These are phyloP conservation scores for Kuraishia capsulata DNA, from an alignment of 805 yeast species.

Conservation along the genomic window DNA sequence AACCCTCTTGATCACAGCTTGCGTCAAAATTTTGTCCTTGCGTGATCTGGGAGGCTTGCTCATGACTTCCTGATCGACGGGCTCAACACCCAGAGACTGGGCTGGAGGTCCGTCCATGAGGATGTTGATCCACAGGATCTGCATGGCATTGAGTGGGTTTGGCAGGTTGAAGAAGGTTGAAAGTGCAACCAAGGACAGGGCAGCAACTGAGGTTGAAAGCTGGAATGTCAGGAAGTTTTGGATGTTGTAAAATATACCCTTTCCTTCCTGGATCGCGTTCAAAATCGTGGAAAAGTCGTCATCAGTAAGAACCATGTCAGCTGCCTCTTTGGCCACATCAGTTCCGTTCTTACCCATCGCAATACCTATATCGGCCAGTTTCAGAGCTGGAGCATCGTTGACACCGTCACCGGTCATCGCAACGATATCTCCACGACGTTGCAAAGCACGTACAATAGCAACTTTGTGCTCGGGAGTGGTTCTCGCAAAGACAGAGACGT, in stretches of 20 bases:
- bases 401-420: slow-evolving; percentile 99
- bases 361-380: slow-evolving; percentile 95
- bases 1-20: slow-evolving; percentile 59
- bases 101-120: slow-evolving; percentile 99
- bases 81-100: slow-evolving; percentile 94
- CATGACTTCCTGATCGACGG: slow-evolving; percentile 95
- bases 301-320: slow-evolving; percentile 94
- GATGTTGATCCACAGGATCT: slow-evolving; percentile 94
- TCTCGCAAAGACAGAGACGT: slow-evolving; percentile 87
- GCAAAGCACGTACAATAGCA: slow-evolving; percentile 81
- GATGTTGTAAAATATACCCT: slow-evolving; percentile 92
- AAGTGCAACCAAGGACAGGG: slow-evolving; percentile 79
- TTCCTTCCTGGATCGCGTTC: slow-evolving; percentile 93
- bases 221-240: slow-evolving; percentile 94
- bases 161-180: slow-evolving; percentile 83
- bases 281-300: slow-evolving; percentile 94
- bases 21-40: slow-evolving; percentile 74
- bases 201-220: slow-evolving; percentile 92
- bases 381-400: slow-evolving; percentile 96
- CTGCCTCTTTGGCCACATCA: slow-evolving; percentile 97
- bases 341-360: slow-evolving; percentile 99
- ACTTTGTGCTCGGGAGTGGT: slow-evolving; percentile 94
- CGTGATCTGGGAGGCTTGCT: slow-evolving; percentile 91
- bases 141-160: slow-evolving; percentile 96
- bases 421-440: slow-evolving; percentile 86